Evolutionary conservation across 768 basidiomycete genomes (phyloP), one percentile per base, ranked within the genome.

Genomic region (Hortiboletus campestris): DNA sequence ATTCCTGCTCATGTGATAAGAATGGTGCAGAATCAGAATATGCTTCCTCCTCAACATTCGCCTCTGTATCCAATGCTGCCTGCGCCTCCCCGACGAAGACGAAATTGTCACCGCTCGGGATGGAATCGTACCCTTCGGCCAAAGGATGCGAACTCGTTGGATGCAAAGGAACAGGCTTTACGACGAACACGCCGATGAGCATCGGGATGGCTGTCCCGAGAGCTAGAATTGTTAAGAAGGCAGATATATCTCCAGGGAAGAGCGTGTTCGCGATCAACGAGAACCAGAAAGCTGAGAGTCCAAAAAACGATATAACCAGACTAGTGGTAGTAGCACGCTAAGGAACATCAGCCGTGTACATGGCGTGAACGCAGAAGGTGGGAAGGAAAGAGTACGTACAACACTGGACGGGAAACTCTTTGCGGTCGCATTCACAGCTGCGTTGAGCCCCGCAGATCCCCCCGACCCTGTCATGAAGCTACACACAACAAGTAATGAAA

Each of bases 231-330:
- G 88, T 76, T 1, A 98, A 72, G 63, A 96, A 88, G 1, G 84
- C 80, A 1, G 86, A 88, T 0, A 89, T 90, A 63, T 94, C 79
- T 0, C 90, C 92, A 0, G 89, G 84, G 63, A 84, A 95, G 41
- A 86, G 68, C 0, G 81, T 64, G 53, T 87, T 85, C 0, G 91
- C 84, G 38, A 95, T 72, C 1, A 84, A 80, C 13, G 91, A 89
- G 73, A 94, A 97, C 59, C 90, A 77, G 76, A 96, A 96, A 0
- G 94, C 94, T 0, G 91, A 94, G 17, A 98, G 82, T 0, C 94
- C 94, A 59, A 91, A 94, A 31, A 91, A 93, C 0, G 91, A 91
- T 19, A 94, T 71, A 32, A 94, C 92, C 10, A 92, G 67, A 2
- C 88, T 87, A 0, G 88, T 91, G 10, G 84, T 81, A 0, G 84